Conservation (phyloP, 176 grass and related monocot species). For the Oropetium thomaeum region DNA sequence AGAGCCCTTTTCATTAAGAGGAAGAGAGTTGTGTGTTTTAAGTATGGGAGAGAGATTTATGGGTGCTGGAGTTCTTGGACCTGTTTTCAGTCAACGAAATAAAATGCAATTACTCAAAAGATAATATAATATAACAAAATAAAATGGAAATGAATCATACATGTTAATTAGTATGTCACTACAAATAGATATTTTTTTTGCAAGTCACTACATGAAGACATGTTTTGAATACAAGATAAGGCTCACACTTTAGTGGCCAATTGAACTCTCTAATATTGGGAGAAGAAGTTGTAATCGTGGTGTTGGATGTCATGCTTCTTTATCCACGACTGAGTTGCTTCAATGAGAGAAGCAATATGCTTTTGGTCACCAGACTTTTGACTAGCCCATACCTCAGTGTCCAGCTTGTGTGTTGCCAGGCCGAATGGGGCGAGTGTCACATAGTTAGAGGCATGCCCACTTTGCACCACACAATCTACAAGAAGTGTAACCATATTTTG, state of each 20-base stretch:
- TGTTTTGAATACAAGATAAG: too few species aligned
- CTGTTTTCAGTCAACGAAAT: too few species aligned
- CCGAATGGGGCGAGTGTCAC: conserved; percentile 39
- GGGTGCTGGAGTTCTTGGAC: too few species aligned
- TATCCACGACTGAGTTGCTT: conserved; percentile 56
- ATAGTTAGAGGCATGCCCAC: not conserved
- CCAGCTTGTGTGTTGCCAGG: conserved; percentile 56
- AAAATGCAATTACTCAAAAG: too few species aligned
- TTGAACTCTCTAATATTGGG: not conserved
- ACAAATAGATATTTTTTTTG: not conserved
- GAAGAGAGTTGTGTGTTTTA: too few species aligned
- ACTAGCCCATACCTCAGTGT: conserved; percentile 43
- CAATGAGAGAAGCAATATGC: conserved; percentile 31
- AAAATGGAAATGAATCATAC: not conserved
- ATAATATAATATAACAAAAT: too few species aligned
- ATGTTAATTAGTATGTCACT: not conserved
- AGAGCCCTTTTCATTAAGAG: too few species aligned
- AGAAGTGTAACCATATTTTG: not conserved
- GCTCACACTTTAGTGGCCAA: too few species aligned
- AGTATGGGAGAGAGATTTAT: too few species aligned
- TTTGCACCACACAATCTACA: not conserved
- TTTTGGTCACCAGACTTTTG: conserved; percentile 34
- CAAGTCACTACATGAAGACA: too few species aligned
- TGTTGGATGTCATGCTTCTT: conserved; percentile 44
- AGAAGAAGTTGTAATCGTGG: conserved; percentile 68